phyloP scores from a whole-genome alignment of 352 stramenopile species.

The Globisporangium heterothallicum region DNA sequence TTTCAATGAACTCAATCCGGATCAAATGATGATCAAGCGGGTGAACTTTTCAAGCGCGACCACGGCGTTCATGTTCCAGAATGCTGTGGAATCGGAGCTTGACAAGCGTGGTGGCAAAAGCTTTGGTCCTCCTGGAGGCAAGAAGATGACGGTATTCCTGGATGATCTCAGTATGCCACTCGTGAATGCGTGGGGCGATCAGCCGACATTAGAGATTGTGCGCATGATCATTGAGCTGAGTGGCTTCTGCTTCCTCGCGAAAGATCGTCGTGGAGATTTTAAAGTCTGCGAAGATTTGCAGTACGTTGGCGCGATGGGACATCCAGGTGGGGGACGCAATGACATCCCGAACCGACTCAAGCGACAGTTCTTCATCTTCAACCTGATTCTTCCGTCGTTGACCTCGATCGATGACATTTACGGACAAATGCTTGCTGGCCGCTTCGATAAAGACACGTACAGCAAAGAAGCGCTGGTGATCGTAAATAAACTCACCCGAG shows the following conservation, averaged over 20 bases:
- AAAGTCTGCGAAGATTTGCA: constrained; percentile 97
- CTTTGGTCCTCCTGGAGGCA: constrained; percentile 95
- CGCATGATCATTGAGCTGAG: constrained; percentile 96
- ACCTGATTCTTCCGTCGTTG: constrained; percentile 95
- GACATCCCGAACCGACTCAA: constrained; percentile 99
- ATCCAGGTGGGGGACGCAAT: constrained; percentile 96
- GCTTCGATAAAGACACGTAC: constrained; percentile 89
- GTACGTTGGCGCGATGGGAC: constrained; percentile 97
- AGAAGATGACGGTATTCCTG: constrained; percentile 99
- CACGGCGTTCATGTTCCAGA: constrained; percentile 97
- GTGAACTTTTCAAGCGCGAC: constrained; percentile 99
- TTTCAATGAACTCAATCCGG: constrained; percentile 92
- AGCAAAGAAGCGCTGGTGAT: constrained; percentile 81
- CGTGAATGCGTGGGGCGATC: constrained; percentile 98
- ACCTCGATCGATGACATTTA: constrained; percentile 99
- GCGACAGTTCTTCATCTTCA: constrained; percentile 99
- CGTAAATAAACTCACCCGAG: constrained; percentile 92
- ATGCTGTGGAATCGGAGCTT: constrained; percentile 95
- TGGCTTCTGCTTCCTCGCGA: constrained; percentile 97
- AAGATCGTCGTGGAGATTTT: constrained; percentile 98
- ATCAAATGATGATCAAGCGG: constrained; percentile 94
- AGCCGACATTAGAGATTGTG: constrained; percentile 97
- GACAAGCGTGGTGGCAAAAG: constrained; percentile 98
- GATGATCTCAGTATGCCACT: constrained; percentile 97
- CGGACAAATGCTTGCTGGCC: constrained; percentile 95